phyloP scores from a whole-genome alignment of 345 rosid genomes.

The Turnera subulata region DNA sequence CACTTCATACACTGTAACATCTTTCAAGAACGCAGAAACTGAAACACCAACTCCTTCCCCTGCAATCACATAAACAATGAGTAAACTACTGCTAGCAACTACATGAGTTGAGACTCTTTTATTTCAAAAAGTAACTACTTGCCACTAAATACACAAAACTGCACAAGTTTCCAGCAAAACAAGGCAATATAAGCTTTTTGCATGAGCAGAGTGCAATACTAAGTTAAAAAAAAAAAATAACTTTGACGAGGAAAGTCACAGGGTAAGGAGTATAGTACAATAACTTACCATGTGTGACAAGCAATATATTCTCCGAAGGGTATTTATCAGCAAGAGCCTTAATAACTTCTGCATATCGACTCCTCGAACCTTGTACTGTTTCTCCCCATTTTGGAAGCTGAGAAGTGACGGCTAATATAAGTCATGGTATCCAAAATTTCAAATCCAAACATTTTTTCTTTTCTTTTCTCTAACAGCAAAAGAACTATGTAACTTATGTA shows the following conservation, averaged over 20 bases:
- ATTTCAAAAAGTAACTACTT: no score
- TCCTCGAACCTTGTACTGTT: conserved; percentile 34
- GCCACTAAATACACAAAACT: no score
- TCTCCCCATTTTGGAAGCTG: conserved; percentile 86
- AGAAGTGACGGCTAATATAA: conserved; percentile 1
- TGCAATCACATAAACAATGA: conserved; percentile 20
- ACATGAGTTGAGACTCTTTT: no score
- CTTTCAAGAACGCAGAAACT: conserved; percentile 51
- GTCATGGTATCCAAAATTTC: not conserved
- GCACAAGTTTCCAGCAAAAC: no score
- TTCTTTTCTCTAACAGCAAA: no score
- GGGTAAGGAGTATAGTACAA: no score
- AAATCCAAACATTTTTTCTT: no score
- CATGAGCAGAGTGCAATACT: not conserved
- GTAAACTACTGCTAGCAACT: no score
- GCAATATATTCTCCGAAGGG: conserved; percentile 72
- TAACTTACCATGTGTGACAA: conserved; percentile 86
- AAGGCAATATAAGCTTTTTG: no score
- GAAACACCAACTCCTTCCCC: conserved; percentile 91
- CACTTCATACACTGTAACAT: conserved; percentile 47
- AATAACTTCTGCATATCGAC: conserved; percentile 50
- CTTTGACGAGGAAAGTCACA: conserved; percentile 1
- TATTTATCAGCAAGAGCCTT: conserved; percentile 64
- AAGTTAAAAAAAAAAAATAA: not conserved
- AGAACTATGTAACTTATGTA: no score